Evolutionary conservation across 306 rosid species (phyloP).

Genomic region (Sphenostylis stenocarpa): DNA sequence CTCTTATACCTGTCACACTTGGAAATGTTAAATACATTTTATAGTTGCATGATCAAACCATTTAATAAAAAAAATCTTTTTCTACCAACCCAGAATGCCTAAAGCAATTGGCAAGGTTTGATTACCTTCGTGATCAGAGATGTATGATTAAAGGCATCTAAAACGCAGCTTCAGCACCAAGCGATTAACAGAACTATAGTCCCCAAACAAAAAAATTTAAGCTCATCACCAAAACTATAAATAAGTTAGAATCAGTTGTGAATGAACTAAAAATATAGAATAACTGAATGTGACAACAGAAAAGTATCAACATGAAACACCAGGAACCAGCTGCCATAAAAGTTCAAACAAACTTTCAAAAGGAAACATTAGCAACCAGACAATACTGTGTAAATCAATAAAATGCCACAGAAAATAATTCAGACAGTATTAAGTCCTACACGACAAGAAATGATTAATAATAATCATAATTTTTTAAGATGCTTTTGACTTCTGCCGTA

Average conservation of each 20-base stretch:
- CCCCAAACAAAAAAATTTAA: constrained; percentile 36
- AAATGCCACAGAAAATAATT: constrained; percentile 40
- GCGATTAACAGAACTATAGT: constrained; percentile 40
- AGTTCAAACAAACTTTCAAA: constrained; percentile 44
- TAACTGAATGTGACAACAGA: constrained; percentile 30
- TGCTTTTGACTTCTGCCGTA: constrained; percentile 48
- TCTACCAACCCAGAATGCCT: constrained; percentile 54
- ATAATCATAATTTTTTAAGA: constrained; percentile 32
- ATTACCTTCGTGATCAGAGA: constrained; percentile 51
- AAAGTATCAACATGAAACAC: constrained; percentile 42
- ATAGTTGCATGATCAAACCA: constrained; percentile 18
- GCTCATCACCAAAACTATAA: constrained; percentile 39
- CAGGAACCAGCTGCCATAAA: constrained; percentile 44
- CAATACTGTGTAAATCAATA: constrained; percentile 39
- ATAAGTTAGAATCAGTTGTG: constrained; percentile 47
- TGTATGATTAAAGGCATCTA: constrained; percentile 38
- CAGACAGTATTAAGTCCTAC: constrained; percentile 45
- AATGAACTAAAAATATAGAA: constrained; percentile 30
- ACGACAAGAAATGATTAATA: constrained; percentile 40
- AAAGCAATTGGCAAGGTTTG: constrained; percentile 41
- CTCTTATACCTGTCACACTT: constrained; percentile 57
- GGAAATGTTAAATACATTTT: constrained; percentile 47
- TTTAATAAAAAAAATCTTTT: background rate
- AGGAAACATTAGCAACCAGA: constrained; percentile 57
- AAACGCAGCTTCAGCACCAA: constrained; percentile 51